Conservation (phyloP, 192 early-diverging fungal species). For the Ambispora gerdemannii region DNA sequence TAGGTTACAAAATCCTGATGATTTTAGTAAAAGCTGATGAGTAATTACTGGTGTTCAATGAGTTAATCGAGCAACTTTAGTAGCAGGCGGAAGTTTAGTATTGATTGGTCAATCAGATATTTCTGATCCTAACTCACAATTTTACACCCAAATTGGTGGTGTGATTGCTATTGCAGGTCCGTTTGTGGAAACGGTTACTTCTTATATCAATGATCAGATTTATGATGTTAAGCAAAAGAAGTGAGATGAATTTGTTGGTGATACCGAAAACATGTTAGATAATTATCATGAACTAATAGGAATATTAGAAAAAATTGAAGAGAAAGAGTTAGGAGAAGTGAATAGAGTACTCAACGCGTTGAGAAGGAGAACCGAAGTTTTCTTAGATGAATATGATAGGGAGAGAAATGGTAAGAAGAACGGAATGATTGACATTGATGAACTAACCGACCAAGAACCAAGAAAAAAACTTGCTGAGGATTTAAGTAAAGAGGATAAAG, state of each 20-base stretch:
- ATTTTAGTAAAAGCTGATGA: background rate
- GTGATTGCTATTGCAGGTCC: background rate
- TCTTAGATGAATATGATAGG: constrained; percentile 12
- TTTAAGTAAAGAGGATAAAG: too few relatives aligned
- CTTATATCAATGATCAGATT: background rate
- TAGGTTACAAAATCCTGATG: background rate
- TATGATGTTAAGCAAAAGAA: background rate
- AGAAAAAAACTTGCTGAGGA: constrained; percentile 81
- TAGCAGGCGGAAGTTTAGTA: background rate
- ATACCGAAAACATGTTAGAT: background rate
- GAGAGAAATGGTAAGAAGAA: background rate
- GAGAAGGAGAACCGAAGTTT: background rate
- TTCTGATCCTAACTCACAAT: background rate
- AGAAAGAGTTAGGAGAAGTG: background rate
- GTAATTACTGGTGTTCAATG: background rate
- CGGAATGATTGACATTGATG: constrained; percentile 80
- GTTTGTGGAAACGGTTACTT: background rate
- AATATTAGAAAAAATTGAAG: constrained; percentile 5
- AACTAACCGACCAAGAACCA: constrained; percentile 86
- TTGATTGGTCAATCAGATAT: constrained; percentile 5
- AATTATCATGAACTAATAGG: constrained; percentile 22
- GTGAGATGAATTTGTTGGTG: constrained; percentile 5
- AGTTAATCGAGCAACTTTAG: background rate
- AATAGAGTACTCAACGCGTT: constrained; percentile 5
- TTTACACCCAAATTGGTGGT: background rate